These are phyloP conservation scores for Umbelopsis ramanniana DNA, from an alignment of 192 early-diverging fungal genomes.

Conservation along the genomic window DNA sequence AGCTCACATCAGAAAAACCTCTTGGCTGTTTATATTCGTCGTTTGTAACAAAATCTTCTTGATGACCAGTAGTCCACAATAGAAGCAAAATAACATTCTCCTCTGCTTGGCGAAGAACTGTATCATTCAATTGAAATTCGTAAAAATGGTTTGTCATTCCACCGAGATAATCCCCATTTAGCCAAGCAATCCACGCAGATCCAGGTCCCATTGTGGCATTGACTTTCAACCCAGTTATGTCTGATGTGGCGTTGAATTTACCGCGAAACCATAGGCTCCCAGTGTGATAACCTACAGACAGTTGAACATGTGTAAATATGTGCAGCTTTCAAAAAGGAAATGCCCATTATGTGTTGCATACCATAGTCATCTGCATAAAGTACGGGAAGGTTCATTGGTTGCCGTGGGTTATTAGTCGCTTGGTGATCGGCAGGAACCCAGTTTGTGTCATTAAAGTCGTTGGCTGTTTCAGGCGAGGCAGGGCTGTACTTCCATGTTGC, in stretches of 20 bases:
- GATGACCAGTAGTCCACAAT: slow-evolving; percentile 17
- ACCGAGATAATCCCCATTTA: slow-evolving; percentile 24
- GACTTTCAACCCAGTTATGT: slow-evolving; percentile 1
- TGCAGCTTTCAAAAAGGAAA: too few species aligned
- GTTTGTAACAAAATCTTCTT: neutral
- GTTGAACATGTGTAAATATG: too few species aligned
- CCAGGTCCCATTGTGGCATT: slow-evolving; percentile 1
- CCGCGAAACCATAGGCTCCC: slow-evolving; percentile 27
- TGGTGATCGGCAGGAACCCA: slow-evolving; percentile 11
- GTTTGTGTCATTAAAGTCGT: slow-evolving; percentile 15
- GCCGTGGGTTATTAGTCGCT: neutral
- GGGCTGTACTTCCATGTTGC: slow-evolving; percentile 20
- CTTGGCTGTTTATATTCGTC: slow-evolving; percentile 7
- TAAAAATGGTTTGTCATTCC: neutral
- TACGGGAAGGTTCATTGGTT: neutral
- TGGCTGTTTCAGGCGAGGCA: slow-evolving; percentile 22
- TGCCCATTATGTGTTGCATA: neutral
- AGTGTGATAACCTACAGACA: slow-evolving; percentile 11
- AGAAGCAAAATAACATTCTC: slow-evolving; percentile 19
- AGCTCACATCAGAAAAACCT: slow-evolving; percentile 1
- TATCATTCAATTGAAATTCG: neutral
- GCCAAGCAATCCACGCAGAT: slow-evolving; percentile 13
- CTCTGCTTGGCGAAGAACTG: neutral
- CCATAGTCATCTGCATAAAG: slow-evolving; percentile 22
- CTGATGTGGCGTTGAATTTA: slow-evolving; percentile 3